Base-by-base conservation (phyloP, 495 filamentous ascomycete genomes). In the Neurospora sp. region DNA sequence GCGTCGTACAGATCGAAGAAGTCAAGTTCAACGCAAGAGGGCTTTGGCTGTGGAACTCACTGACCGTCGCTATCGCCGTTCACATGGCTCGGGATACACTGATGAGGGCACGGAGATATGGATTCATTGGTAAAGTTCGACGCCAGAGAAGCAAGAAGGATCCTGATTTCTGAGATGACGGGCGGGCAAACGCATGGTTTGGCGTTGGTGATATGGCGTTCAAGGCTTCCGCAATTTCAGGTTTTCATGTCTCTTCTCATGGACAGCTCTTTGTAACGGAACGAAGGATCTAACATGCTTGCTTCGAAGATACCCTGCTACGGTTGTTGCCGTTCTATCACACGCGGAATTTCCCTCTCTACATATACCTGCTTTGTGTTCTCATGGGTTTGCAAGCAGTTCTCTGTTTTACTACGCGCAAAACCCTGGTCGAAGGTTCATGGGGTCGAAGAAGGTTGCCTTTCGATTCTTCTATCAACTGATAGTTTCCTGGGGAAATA, bases 1-100 rank as follows among this genome's bases (percentile, higher is more conserved):
- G 73, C 20, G 72, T 81, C 3, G 71, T 80, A 4, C 70, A 74
- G 16, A 40, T 80, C 6, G 75, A 78, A 38, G 69, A 73, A 41
- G 31, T 80, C 41, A 40, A 12, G 1, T 53, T 81, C 22, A 79
- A 77, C 38, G 75, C 77, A 6, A 73, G 77, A 35, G 76, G 77
- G 1, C 70, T 73, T 59, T 81, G 78, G 78, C 74, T 80, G 4
- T 81, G 80, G 80, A 80, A 81, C 35, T 78, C 80, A 5, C 39
- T 81, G 40, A 77, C 78, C 12, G 42, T 81, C 38, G 80, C 80
- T 4, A 74, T 81, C 14, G 76, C 79, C 4, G 70, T 80, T 65
- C 76, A 78, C 61, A 70, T 79, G 65, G 74, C 72, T 16, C 40
- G 77, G 35, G 77, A 78, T 27, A 69, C 69, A 48, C 22, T 81